Conservation (phyloP, 306 rosid genomes). For the Gynostemma pentaphyllum region DNA sequence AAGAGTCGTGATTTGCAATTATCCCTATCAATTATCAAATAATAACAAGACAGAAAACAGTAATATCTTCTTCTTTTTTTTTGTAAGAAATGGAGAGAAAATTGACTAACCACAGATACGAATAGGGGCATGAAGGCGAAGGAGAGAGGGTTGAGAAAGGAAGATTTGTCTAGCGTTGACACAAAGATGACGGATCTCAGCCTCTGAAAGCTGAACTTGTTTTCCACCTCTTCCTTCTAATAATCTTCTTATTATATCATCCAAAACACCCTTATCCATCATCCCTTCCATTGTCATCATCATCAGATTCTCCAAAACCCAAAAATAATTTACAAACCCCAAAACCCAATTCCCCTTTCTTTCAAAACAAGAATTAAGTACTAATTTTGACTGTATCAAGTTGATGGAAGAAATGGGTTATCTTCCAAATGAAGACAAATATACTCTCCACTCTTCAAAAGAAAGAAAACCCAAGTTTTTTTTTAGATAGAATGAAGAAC, state of each 20-base stretch:
- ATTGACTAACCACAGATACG: constrained; percentile 67
- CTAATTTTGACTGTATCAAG: background rate
- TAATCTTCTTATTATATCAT: constrained; percentile 75
- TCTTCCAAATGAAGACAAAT: constrained; percentile 1
- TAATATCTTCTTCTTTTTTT: no score
- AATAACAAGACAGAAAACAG: no score
- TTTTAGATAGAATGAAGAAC: background rate
- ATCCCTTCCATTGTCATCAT: constrained; percentile 78
- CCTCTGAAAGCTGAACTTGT: constrained; percentile 91
- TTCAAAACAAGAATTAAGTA: no score
- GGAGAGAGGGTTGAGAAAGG: constrained; percentile 83
- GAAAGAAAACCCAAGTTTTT: constrained; percentile 2
- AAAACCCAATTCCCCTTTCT: no score
- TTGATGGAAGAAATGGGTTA: background rate
- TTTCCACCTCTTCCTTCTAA: constrained; percentile 77
- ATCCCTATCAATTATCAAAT: no score
- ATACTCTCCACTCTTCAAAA: constrained; percentile 4
- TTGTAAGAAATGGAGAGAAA: background rate
- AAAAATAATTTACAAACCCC: no score
- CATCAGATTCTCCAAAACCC: constrained; percentile 33
- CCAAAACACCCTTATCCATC: constrained; percentile 61
- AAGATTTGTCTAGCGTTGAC: constrained; percentile 86
- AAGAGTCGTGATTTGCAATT: no score
- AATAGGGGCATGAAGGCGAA: constrained; percentile 57
- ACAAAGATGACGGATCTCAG: constrained; percentile 96